Evolutionary conservation across 2,329 filamentous ascomycete species (phyloP).

Genomic region (Sporothrix variecibatus): DNA sequence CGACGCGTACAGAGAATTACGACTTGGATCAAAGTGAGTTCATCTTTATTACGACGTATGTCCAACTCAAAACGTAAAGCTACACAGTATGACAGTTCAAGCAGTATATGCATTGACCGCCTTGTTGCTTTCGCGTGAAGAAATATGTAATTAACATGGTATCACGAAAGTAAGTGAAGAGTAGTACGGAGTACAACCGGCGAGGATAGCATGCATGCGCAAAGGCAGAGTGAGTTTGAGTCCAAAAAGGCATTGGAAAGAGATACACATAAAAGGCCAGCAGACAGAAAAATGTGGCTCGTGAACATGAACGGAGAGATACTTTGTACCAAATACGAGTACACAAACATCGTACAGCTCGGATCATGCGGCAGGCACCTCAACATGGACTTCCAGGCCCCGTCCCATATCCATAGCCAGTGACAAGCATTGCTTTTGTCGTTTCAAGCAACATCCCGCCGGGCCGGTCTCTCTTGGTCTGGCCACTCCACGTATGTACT

Average conservation of each 20-base stretch:
- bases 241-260: too few species aligned
- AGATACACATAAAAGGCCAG: not conserved
- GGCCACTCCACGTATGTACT: not conserved
- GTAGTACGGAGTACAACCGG: too few species aligned
- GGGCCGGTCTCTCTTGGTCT: not conserved
- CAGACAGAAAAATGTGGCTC: not conserved
- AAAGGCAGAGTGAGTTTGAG: too few species aligned
- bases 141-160: too few species aligned
- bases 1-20: too few species aligned
- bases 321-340: not conserved
- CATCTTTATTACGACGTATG: not conserved
- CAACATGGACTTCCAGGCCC: too few species aligned
- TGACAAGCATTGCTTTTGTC: too few species aligned
- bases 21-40: not conserved
- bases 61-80: too few species aligned
- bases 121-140: not conserved
- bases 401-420: too few species aligned
- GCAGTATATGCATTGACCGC: not conserved
- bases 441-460: not conserved
- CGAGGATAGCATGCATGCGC: too few species aligned
- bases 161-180: too few species aligned
- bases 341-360: not conserved
- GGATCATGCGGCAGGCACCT: not conserved
- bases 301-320: not conserved
- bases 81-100: too few species aligned